These are phyloP conservation scores for Penicillium dipodomyicola DNA, from an alignment of 495 filamentous ascomycete genomes.

Conservation along the genomic window DNA sequence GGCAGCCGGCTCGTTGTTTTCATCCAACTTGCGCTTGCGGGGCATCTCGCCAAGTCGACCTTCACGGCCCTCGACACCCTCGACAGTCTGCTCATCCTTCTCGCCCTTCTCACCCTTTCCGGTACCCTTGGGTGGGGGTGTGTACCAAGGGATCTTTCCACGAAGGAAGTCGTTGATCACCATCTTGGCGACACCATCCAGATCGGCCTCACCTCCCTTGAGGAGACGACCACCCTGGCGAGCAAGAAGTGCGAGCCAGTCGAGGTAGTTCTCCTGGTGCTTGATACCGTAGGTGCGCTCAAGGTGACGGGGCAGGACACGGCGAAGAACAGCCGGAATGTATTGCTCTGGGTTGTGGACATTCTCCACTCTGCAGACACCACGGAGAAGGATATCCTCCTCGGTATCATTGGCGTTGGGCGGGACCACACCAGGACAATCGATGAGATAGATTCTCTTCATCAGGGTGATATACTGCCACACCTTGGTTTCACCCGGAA, in stretches of 20 bases:
- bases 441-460: slow-evolving; percentile 95
- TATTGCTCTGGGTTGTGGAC: slow-evolving; percentile 95
- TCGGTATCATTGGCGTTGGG: slow-evolving; percentile 77
- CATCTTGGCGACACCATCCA: slow-evolving; percentile 93
- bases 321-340: slow-evolving; percentile 75
- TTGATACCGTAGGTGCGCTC: slow-evolving; percentile 90
- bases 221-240: slow-evolving; percentile 83
- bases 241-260: slow-evolving; percentile 84
- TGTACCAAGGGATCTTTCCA: slow-evolving; percentile 96
- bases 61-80: slow-evolving; percentile 51
- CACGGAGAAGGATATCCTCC: slow-evolving; percentile 85
- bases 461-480: slow-evolving; percentile 98
- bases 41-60: slow-evolving; percentile 65
- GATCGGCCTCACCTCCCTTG: slow-evolving; percentile 86
- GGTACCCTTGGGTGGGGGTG: slow-evolving; percentile 65
- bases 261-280: slow-evolving; percentile 60
- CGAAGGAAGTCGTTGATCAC: slow-evolving; percentile 92
- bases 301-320: slow-evolving; percentile 80
- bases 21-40: slow-evolving; percentile 53
- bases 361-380: slow-evolving; percentile 91
- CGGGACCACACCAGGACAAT: slow-evolving; percentile 94
- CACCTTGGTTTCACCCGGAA: slow-evolving; percentile 89
- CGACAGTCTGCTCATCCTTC: slow-evolving; percentile 41
- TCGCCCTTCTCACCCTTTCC: slow-evolving; percentile 52
- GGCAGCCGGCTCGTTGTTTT: slow-evolving; percentile 26